phyloP scores from a whole-genome alignment of 1,284 basidiomycete species.

The Phylloboletellus chloephorus region DNA sequence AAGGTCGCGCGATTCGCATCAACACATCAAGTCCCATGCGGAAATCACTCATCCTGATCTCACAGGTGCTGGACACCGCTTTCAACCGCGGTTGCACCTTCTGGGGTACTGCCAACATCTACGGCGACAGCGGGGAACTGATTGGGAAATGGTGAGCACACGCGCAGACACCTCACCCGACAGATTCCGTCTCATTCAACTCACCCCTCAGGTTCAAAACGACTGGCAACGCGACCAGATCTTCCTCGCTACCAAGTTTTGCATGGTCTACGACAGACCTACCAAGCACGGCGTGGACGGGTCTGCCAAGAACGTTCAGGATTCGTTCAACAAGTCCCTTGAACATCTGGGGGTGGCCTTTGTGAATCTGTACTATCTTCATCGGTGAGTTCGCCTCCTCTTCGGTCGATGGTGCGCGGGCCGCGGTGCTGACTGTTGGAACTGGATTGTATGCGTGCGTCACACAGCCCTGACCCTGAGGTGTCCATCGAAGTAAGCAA shows the following conservation, averaged over 20 bases:
- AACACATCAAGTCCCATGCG: too few species aligned
- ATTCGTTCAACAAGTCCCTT: slow-evolving; percentile 27
- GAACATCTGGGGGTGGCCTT: slow-evolving; percentile 28
- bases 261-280: slow-evolving; percentile 14
- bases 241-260: slow-evolving; percentile 46
- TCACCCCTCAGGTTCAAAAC: slow-evolving; percentile 30
- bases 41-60: background rate
- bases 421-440: background rate
- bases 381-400: slow-evolving; percentile 11
- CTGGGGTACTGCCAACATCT: slow-evolving; percentile 39
- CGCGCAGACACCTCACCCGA: too few species aligned
- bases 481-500: slow-evolving; percentile 18
- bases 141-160: slow-evolving; percentile 36
- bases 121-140: slow-evolving; percentile 35
- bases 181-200: too few species aligned
- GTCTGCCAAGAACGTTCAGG: slow-evolving; percentile 21
- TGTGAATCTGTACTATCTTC: slow-evolving; percentile 35
- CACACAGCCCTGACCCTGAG: slow-evolving; percentile 17
- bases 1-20: too few species aligned
- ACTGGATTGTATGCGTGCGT: background rate
- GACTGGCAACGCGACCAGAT: slow-evolving; percentile 37
- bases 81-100: slow-evolving; percentile 33
- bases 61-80: slow-evolving; percentile 27
- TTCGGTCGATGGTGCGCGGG: background rate
- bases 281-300: slow-evolving; percentile 18